Evolutionary conservation across 1,284 basidiomycete genomes (phyloP), one percentile per base, ranked within the genome.

Genomic region (Moesziomyces parantarcticus): DNA sequence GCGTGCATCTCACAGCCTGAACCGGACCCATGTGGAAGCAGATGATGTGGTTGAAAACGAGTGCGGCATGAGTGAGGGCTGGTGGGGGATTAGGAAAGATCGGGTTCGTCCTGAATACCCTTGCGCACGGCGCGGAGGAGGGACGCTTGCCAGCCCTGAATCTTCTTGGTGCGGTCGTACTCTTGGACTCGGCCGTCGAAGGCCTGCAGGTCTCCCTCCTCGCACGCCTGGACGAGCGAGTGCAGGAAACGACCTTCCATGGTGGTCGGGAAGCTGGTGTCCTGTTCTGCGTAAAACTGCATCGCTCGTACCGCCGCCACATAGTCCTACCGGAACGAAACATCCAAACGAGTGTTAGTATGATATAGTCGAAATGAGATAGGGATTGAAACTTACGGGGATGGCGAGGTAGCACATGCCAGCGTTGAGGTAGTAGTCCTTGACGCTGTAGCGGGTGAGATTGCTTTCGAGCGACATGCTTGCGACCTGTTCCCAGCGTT

Each of bases 371-470:
- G 25, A 23, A 34, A 20, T 13, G n/a, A 44, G 26, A 18, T 16
- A 44, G 29, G 40, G 18, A 4, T 86, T 16, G 5, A 13, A 1
- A 86, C 89, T 78, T 85, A 95, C 94, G 65, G 88, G 89, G 88
- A 92, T 91, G 20, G 94, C 96, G 57, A 98, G 87, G 41, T 92
- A 92, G 83, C 96, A 99, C 25, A 99, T 86, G 34, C 90, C 90
- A 3, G 94, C 89, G 76, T 91, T 89, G 45, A 99, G 87, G 91
- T 94, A 98, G 84, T 97, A 97, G 81, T 99, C 96, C 86, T 98
- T 99, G 77, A 98, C 96, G 71, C 92, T 94, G 86, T 97, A 99
- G 85, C 94, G 94, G n/a, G 97, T 99, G 77, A 99, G 86, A 20
- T 91, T 88, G 52, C 92, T 94, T 3, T 87, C 87, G 49, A 99